phyloP scores from a whole-genome alignment of 257 asterid genomes.

The Paraleonurus japonicus region DNA sequence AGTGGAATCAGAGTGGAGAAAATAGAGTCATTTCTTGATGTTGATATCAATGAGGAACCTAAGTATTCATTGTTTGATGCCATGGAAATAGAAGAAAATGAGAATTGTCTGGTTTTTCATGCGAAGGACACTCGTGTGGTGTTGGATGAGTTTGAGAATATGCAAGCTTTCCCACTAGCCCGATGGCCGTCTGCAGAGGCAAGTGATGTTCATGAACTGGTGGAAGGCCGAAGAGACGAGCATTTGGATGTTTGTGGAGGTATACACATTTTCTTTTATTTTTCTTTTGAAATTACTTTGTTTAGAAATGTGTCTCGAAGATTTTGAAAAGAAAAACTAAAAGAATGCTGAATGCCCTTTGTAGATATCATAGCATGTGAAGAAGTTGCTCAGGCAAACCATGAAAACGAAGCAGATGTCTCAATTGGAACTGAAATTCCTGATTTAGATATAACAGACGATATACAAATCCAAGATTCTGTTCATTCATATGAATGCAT shows the following conservation, averaged over 20 bases:
- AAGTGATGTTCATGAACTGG: slow-evolving; percentile 29
- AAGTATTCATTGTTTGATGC: slow-evolving; percentile 47
- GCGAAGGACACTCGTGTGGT: slow-evolving; percentile 38
- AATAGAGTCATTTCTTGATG: slow-evolving; percentile 33
- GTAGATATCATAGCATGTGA: slow-evolving; percentile 49
- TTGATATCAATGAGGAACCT: slow-evolving; percentile 45
- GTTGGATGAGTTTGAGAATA: slow-evolving; percentile 31
- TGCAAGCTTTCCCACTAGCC: slow-evolving; percentile 21
- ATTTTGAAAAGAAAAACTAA: slow-evolving; percentile 4
- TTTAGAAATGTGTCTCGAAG: slow-evolving; percentile 3
- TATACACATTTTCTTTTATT: slow-evolving; percentile 23
- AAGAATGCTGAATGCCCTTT: slow-evolving; percentile 20
- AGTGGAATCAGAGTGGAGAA: slow-evolving; percentile 21
- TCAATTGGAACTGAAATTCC: slow-evolving; percentile 97
- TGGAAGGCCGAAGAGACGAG: slow-evolving; percentile 29
- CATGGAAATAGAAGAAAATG: slow-evolving; percentile 69
- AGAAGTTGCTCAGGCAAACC: slow-evolving; percentile 45
- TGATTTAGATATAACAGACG: slow-evolving; percentile 68
- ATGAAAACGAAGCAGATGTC: slow-evolving; percentile 84
- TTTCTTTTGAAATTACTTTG: background rate
- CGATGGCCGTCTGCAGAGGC: slow-evolving; percentile 29
- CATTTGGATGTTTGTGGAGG: slow-evolving; percentile 39
- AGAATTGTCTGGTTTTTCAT: slow-evolving; percentile 51
- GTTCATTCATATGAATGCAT: slow-evolving; percentile 31
- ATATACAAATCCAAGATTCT: slow-evolving; percentile 43